Evolutionary conservation across 169 alveolate species (phyloP).

Genomic region (Cryptosporidium felis): DNA sequence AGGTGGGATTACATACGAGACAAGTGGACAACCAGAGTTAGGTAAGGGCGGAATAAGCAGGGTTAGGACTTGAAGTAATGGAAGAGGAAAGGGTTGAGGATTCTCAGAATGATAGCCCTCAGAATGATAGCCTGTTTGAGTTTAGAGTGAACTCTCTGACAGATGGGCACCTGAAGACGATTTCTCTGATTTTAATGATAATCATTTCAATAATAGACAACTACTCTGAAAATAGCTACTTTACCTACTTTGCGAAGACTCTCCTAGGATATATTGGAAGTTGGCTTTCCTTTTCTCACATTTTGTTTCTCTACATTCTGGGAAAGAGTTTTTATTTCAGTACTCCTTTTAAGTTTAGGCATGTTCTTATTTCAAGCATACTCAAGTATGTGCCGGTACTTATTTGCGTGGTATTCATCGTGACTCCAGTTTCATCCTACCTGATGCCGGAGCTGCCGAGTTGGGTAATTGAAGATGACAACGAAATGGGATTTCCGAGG

Average conservation of each 20-base stretch:
- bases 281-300: conserved; percentile 40
- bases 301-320: conserved; percentile 22
- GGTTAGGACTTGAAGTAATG: no score
- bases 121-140: conserved; percentile 16
- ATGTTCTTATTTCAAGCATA: conserved; percentile 30
- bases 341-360: conserved; percentile 27
- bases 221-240: background rate
- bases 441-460: conserved; percentile 48
- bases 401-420: background rate
- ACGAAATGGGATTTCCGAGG: background rate
- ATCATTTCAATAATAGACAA: conserved; percentile 13
- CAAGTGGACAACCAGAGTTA: no score
- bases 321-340: conserved; percentile 45
- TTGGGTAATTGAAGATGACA: background rate
- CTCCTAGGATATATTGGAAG: conserved; percentile 50
- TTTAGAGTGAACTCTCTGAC: conserved; percentile 43
- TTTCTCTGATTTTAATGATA: conserved; percentile 22
- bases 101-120: no score
- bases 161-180: conserved; percentile 46
- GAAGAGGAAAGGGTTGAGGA: no score
- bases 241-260: conserved; percentile 48
- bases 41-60: no score
- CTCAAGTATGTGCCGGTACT: conserved; percentile 5
- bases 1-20: no score
- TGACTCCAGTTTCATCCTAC: conserved; percentile 17